phyloP scores from a whole-genome alignment of 1,139 yeast species.

The Suhomyces guaymorum region DNA sequence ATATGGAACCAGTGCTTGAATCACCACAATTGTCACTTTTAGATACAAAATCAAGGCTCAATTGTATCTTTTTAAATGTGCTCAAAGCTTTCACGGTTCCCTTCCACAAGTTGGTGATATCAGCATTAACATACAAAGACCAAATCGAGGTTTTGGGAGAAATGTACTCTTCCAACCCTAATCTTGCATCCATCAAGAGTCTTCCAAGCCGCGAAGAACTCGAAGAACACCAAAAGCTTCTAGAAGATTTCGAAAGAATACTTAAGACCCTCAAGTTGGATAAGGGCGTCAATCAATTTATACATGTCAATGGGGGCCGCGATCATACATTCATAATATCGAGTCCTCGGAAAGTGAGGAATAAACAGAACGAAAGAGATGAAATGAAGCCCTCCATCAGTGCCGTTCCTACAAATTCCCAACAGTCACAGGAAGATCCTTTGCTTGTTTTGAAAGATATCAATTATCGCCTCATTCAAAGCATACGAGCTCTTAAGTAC shows the following conservation, averaged over 20 bases:
- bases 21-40: constrained; percentile 36
- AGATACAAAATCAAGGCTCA: constrained; percentile 34
- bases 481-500: constrained; percentile 37
- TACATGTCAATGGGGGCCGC: constrained; percentile 14
- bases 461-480: constrained; percentile 39
- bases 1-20: too few relatives aligned
- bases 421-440: constrained; percentile 1
- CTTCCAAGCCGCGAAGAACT: constrained; percentile 37
- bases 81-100: constrained; percentile 33
- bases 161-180: constrained; percentile 16
- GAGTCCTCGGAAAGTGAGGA: constrained; percentile 35
- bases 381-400: constrained; percentile 4
- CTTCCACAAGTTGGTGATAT: constrained; percentile 34
- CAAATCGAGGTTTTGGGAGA: constrained; percentile 33
- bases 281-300: constrained; percentile 7
- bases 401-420: not conserved
- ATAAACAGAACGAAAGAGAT: not conserved
- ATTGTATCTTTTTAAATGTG: constrained; percentile 37
- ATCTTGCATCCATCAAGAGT: constrained; percentile 18
- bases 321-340: constrained; percentile 36
- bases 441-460: constrained; percentile 21
- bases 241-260: constrained; percentile 33
- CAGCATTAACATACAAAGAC: constrained; percentile 30
- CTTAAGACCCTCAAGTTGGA: constrained; percentile 23
- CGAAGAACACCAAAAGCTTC: constrained; percentile 29